phyloP scores from a whole-genome alignment of 495 filamentous ascomycete species.

The Jackrogersella minutella region DNA sequence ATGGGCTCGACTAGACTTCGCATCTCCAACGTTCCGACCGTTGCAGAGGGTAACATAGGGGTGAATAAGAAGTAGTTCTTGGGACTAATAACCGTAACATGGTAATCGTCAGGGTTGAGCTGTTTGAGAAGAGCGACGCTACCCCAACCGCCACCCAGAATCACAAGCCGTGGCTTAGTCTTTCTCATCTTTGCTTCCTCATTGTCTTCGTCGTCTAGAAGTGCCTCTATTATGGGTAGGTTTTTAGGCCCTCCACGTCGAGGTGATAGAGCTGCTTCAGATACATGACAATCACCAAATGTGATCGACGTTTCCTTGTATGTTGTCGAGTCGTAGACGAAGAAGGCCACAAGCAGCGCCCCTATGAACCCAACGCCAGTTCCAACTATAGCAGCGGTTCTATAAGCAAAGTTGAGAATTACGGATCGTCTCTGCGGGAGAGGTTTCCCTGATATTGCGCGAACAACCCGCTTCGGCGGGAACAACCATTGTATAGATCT shows the following conservation, averaged over 20 bases:
- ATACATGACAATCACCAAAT: slow-evolving; percentile 78
- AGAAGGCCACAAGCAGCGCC: slow-evolving; percentile 76
- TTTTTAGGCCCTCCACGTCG: slow-evolving; percentile 93
- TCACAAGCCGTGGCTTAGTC: slow-evolving; percentile 89
- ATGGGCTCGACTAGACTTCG: slow-evolving; percentile 93
- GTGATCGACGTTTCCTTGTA: slow-evolving; percentile 71
- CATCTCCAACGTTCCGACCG: slow-evolving; percentile 92
- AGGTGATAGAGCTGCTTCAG: slow-evolving; percentile 81
- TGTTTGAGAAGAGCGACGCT: slow-evolving; percentile 91
- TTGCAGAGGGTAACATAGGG: slow-evolving; percentile 95
- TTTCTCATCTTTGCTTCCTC: slow-evolving; percentile 71
- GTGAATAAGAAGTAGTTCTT: slow-evolving; percentile 98
- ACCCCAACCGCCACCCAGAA: slow-evolving; percentile 95
- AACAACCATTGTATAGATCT: slow-evolving; percentile 25
- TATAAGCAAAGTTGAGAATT: slow-evolving; percentile 59
- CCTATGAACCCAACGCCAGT: slow-evolving; percentile 56
- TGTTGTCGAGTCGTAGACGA: slow-evolving; percentile 92
- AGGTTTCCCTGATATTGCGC: slow-evolving; percentile 57
- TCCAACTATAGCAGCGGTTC: slow-evolving; percentile 59
- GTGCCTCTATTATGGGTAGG: slow-evolving; percentile 84
- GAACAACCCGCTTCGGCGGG: slow-evolving; percentile 29
- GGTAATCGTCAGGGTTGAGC: slow-evolving; percentile 87
- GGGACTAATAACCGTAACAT: slow-evolving; percentile 92
- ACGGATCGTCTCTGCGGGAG: slow-evolving; percentile 55
- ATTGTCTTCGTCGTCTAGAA: slow-evolving; percentile 86